Percentiles rank a stretch among this genome's conserved stretches.
Conservation (phyloP, 2,329 filamentous ascomycete genomes). For the Polytolypa hystricis region DNA sequence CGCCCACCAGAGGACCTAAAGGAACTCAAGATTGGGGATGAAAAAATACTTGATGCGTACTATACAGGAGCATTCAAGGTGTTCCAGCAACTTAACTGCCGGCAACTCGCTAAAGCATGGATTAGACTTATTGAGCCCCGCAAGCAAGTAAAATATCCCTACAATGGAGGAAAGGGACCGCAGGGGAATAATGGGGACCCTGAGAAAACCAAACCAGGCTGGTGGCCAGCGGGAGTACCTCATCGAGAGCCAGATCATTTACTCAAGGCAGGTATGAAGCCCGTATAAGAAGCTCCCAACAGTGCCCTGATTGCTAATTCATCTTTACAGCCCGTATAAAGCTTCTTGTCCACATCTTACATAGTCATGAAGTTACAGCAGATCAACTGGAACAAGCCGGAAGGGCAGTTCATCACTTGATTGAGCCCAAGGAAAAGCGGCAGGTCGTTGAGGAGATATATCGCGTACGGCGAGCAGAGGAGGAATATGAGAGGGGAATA, state of each 20-base stretch:
- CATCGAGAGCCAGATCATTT: slow-evolving; percentile 41
- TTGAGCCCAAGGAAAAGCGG: slow-evolving; percentile 24
- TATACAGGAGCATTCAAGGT: slow-evolving; percentile 32
- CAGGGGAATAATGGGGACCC: slow-evolving; percentile 30
- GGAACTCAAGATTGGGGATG: slow-evolving; percentile 32
- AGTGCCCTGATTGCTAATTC: neutral
- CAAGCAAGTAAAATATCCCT: slow-evolving; percentile 39
- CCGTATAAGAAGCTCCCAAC: neutral
- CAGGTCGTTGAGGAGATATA: slow-evolving; percentile 32
- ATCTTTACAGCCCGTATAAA: slow-evolving; percentile 22
- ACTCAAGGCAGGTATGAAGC: slow-evolving; percentile 33
- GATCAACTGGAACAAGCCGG: slow-evolving; percentile 31
- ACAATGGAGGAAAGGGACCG: slow-evolving; percentile 35
- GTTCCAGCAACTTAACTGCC: slow-evolving; percentile 37
- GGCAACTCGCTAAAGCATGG: slow-evolving; percentile 34
- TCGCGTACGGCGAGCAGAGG: slow-evolving; percentile 29
- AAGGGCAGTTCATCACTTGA: slow-evolving; percentile 26
- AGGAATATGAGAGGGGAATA: slow-evolving; percentile 31
- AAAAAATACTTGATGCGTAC: slow-evolving; percentile 26
- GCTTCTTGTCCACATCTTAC: slow-evolving; percentile 31
- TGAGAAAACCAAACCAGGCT: slow-evolving; percentile 35
- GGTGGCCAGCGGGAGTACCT: slow-evolving; percentile 34
- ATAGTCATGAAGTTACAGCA: slow-evolving; percentile 24
- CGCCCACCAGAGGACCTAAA: no score
- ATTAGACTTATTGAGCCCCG: slow-evolving; percentile 38